These are phyloP conservation scores for Lomentospora prolificans DNA, from an alignment of 2,329 filamentous ascomycete species.

Conservation along the genomic window DNA sequence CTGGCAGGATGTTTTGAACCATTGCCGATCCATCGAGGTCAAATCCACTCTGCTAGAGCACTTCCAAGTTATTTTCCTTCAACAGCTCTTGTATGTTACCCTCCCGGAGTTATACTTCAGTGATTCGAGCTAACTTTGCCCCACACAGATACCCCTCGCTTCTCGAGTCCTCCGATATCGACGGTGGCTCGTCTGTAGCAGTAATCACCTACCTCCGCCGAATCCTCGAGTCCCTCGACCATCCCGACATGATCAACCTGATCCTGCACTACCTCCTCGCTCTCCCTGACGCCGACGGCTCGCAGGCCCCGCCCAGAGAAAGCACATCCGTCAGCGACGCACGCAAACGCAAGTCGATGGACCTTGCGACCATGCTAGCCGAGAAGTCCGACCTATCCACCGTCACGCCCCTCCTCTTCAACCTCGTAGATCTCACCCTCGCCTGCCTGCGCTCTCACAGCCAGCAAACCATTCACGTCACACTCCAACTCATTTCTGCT, in stretches of 20 bases:
- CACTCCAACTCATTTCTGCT: constrained; percentile 75
- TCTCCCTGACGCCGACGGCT: constrained; percentile 46
- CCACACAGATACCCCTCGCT: constrained; percentile 74
- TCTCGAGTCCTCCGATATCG: constrained; percentile 91
- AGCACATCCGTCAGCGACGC: constrained; percentile 52
- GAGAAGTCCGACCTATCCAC: constrained; percentile 58
- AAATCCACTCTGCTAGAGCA: constrained; percentile 90
- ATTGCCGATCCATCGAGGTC: constrained; percentile 85
- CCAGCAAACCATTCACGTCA: constrained; percentile 80
- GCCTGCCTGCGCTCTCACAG: constrained; percentile 78
- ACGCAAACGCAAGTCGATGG: constrained; percentile 79
- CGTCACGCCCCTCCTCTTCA: constrained; percentile 79
- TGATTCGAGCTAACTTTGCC: background rate
- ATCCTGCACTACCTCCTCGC: constrained; percentile 88
- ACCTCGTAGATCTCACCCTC: constrained; percentile 80
- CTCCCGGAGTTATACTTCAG: no score
- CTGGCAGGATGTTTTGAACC: constrained; percentile 96
- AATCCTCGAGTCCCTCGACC: constrained; percentile 83
- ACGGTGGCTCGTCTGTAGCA: constrained; percentile 91
- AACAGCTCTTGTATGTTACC: constrained; percentile 70
- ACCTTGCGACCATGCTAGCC: constrained; percentile 71
- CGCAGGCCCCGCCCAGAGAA: background rate
- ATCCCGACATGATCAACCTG: constrained; percentile 88
- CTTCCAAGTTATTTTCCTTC: constrained; percentile 91
- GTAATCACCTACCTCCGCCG: constrained; percentile 87